Conservation (phyloP, 192 early-diverging fungal species). For the Entomortierella lignicola region DNA sequence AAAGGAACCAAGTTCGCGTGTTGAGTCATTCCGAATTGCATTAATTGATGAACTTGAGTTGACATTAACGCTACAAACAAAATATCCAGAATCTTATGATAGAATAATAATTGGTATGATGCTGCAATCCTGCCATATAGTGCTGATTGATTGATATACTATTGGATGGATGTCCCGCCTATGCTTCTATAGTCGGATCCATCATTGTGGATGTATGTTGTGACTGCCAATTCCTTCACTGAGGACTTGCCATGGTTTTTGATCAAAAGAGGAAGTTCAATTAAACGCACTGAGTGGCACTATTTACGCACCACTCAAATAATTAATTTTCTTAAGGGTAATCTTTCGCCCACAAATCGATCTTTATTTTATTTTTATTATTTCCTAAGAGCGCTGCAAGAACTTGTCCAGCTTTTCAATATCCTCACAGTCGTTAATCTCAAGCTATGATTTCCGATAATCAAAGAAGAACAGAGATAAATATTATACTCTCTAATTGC, state of each 20-base stretch:
- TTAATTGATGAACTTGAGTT: not conserved
- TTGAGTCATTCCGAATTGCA: not conserved
- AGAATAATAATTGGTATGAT: not conserved
- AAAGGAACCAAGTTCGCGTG: not conserved
- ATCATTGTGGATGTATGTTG: slow-evolving; percentile 2
- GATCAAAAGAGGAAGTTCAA: slow-evolving; percentile 48
- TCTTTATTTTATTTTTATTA: not conserved
- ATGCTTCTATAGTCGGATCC: not conserved
- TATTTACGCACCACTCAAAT: slow-evolving; percentile 1
- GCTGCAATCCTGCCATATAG: not conserved
- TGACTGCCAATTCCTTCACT: slow-evolving; percentile 30
- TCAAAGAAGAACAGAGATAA: not conserved
- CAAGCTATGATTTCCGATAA: slow-evolving; percentile 37
- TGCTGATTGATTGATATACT: slow-evolving; percentile 16
- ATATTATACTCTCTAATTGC: not conserved
- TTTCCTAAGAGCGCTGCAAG: slow-evolving; percentile 17
- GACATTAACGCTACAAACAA: not conserved
- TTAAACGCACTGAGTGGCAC: slow-evolving; percentile 2
- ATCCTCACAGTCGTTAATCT: slow-evolving; percentile 37
- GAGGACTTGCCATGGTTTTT: slow-evolving; percentile 48
- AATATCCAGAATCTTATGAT: not conserved
- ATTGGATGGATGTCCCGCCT: slow-evolving; percentile 31
- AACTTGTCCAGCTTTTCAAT: slow-evolving; percentile 25
- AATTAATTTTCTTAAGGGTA: not conserved
- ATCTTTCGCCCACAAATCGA: not conserved